Evolutionary conservation across 2,329 filamentous ascomycete genomes (phyloP).

Genomic region (Ceratocystis alfenasii): DNA sequence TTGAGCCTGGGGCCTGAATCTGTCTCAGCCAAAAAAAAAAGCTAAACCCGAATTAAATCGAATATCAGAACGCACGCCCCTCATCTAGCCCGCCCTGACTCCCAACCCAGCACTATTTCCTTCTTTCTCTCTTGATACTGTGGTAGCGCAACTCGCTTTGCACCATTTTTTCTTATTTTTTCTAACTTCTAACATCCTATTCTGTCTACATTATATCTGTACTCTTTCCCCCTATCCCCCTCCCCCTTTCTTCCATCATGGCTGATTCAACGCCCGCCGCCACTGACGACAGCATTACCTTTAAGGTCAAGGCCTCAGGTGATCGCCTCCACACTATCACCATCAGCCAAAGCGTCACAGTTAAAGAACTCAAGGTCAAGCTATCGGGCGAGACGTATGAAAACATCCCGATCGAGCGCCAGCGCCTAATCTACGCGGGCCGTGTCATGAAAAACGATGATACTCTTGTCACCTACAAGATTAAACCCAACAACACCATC

Average conservation of each 20-base stretch:
- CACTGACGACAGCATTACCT: conserved; percentile 66
- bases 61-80: conserved; percentile 1
- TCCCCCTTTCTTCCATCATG: neutral
- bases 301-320: conserved; percentile 95
- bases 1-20: conserved; percentile 4
- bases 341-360: conserved; percentile 61
- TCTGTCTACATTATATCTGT: neutral
- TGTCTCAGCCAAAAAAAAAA: conserved; percentile 1
- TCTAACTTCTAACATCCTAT: conserved; percentile 16
- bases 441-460: conserved; percentile 94
- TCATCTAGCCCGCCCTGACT: neutral
- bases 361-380: conserved; percentile 81
- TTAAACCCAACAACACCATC: conserved; percentile 89
- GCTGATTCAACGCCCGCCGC: conserved; percentile 55
- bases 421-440: conserved; percentile 94
- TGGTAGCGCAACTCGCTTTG: neutral
- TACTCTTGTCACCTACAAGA: conserved; percentile 73
- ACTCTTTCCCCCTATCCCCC: neutral
- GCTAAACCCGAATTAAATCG: conserved; percentile 6
- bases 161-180: no score
- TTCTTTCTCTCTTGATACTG: neutral
- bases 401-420: conserved; percentile 73
- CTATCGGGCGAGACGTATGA: conserved; percentile 71
- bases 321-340: conserved; percentile 77
- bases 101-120: neutral